phyloP scores from a whole-genome alignment of 768 basidiomycete genomes.

The Boletus reticuloceps region DNA sequence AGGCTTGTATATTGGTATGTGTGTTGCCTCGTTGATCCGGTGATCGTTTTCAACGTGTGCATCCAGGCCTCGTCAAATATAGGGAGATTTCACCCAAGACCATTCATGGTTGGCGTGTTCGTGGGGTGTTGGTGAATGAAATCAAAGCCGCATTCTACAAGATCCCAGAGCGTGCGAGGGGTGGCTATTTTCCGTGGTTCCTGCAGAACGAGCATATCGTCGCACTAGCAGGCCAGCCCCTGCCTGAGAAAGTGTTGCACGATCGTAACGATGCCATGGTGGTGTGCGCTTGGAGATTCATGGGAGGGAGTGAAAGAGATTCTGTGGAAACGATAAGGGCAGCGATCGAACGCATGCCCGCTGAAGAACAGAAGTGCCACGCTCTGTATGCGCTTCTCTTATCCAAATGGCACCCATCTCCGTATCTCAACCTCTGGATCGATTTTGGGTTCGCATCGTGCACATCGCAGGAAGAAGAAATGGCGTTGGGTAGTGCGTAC shows the following conservation, averaged over 20 bases:
- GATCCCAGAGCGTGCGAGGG: not conserved
- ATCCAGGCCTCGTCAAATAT: not conserved
- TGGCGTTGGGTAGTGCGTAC: not conserved
- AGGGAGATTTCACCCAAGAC: not conserved
- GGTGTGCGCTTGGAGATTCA: not conserved
- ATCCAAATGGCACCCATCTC: not conserved
- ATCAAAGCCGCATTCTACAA: not conserved
- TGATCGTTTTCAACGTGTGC: not conserved
- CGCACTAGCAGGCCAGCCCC: not conserved
- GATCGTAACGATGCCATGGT: not conserved
- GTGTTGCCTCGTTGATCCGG: not conserved
- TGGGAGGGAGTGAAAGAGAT: not conserved
- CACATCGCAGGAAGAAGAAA: not conserved
- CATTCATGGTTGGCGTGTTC: slow-evolving; percentile 1
- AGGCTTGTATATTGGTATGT: slow-evolving; percentile 2
- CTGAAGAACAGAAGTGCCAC: not conserved
- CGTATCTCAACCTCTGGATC: not conserved
- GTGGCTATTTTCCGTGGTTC: slow-evolving; percentile 1
- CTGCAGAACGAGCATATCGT: slow-evolving; percentile 3
- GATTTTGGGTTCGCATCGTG: slow-evolving; percentile 3
- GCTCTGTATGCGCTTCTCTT: not conserved
- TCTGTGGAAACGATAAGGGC: not conserved
- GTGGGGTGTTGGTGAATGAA: slow-evolving; percentile 1
- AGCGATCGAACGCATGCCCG: not conserved
- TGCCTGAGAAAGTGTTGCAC: not conserved